Evolutionary conservation across 257 asterid genomes (phyloP).

Genomic region (Coffea canephora): DNA sequence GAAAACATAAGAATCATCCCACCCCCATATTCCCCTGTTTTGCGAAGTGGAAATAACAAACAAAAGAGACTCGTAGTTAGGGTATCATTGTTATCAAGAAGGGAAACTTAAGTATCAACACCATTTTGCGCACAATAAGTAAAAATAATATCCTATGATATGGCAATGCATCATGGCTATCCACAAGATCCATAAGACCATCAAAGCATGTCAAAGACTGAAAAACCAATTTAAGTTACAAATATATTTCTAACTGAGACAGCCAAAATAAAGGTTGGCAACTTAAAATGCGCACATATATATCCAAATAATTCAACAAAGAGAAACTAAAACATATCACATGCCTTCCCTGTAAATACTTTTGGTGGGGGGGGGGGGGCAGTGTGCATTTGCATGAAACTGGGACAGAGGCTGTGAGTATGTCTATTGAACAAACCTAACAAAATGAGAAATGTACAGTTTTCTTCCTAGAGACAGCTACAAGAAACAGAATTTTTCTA

Average conservation of each 20-base stretch:
- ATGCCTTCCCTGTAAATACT: neutral
- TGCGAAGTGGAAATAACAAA: constrained; percentile 6
- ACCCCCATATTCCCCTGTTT: constrained; percentile 89
- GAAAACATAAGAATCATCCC: constrained; percentile 87
- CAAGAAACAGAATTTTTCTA: neutral
- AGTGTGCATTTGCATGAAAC: too few relatives aligned
- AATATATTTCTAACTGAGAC: neutral
- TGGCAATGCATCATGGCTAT: neutral
- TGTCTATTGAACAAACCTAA: neutral
- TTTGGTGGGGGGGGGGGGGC: too few relatives aligned
- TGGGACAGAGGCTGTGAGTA: neutral
- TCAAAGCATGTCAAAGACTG: neutral
- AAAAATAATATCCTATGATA: neutral
- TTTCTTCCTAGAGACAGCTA: neutral
- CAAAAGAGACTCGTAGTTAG: neutral
- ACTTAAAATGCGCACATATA: neutral
- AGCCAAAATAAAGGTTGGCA: neutral
- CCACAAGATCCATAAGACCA: neutral
- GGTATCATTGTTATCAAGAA: neutral
- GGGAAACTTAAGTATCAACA: neutral
- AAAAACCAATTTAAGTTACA: neutral
- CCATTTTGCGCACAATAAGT: neutral
- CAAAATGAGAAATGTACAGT: neutral
- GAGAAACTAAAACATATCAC: neutral
- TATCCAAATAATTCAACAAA: neutral